These are phyloP conservation scores for Cephaloascus albidus DNA, from an alignment of 805 yeast genomes.

Conservation along the genomic window DNA sequence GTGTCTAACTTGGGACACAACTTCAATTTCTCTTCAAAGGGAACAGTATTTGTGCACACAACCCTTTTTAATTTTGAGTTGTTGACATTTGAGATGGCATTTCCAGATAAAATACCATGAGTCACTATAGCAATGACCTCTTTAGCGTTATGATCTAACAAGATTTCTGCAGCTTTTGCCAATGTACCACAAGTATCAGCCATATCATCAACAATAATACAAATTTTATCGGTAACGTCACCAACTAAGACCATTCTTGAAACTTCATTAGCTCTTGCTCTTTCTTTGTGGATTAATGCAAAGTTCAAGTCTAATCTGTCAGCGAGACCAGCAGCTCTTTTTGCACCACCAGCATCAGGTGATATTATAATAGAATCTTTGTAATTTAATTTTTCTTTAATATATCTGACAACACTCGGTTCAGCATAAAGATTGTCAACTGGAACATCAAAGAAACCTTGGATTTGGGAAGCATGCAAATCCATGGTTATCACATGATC, in stretches of 20 bases:
- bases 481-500: constrained; percentile 85
- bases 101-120: constrained; percentile 87
- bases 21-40: constrained; percentile 55
- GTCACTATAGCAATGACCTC: constrained; percentile 90
- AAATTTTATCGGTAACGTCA: constrained; percentile 75
- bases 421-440: constrained; percentile 82
- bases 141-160: constrained; percentile 72
- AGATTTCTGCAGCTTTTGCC: constrained; percentile 87
- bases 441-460: constrained; percentile 77
- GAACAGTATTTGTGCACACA: constrained; percentile 91
- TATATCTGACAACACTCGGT: constrained; percentile 70
- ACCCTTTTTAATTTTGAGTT: constrained; percentile 59
- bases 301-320: constrained; percentile 86
- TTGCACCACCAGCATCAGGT: constrained; percentile 98
- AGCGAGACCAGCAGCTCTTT: constrained; percentile 90
- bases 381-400: constrained; percentile 49
- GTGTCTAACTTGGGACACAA: constrained; percentile 63
- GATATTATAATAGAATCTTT: constrained; percentile 68
- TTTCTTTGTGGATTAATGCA: constrained; percentile 93
- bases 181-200: constrained; percentile 98
- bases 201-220: constrained; percentile 92
- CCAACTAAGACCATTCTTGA: constrained; percentile 94
- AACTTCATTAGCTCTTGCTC: constrained; percentile 92
- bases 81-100: constrained; percentile 67
- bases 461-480: constrained; percentile 82